Base-by-base conservation (phyloP, 1,139 yeast species). In the Pichia sp. region DNA sequence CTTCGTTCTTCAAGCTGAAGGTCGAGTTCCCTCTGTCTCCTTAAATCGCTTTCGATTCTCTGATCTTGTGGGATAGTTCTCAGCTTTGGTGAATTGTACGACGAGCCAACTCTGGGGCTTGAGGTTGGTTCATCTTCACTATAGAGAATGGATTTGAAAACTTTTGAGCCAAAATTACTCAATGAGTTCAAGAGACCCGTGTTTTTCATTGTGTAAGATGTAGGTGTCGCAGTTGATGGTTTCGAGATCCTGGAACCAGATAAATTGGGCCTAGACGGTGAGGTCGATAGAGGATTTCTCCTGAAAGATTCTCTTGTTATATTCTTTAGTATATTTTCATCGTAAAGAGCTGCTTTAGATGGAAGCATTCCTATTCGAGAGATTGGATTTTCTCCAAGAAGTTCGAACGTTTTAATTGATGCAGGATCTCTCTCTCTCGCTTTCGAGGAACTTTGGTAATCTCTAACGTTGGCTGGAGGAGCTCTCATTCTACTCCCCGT, bases 301-400 rank as follows among this genome's bases (percentile, higher is more conserved):
- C 29, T 37, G 23, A 34, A 29, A 2, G 45, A 35, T 23, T 47
- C 46, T 10, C 35, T 41, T 10, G 41, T 41, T 8, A 50, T 35
- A 9, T 47, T 41, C 14, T 37, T 41, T 3, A 52, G 26, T 6
- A 44, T 32, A 2, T 37, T 37, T 6, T 48, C 52, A 12, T 48
- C 41, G 22, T 46, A 39, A 5, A 49, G 25, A 9, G 40, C 28
- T 17, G 31, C 34, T 15, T 29, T 27, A 4, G 34, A 30, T 5
- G 41, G 18, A 5, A 48, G 27, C 18, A 34, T 31, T 2, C 38
- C 28, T 19, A 51, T 40, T 7, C 32, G 30, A 18, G 43, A 34
- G 9, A 53, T 52, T 3, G 58, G 58, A 4, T 46, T 43, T 28
- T 51, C 57, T 2, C 53, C 53, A 7, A 53, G 28, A 11, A 53